These are phyloP conservation scores for Biancaea sappan DNA, from an alignment of 306 rosid species.

Conservation along the genomic window DNA sequence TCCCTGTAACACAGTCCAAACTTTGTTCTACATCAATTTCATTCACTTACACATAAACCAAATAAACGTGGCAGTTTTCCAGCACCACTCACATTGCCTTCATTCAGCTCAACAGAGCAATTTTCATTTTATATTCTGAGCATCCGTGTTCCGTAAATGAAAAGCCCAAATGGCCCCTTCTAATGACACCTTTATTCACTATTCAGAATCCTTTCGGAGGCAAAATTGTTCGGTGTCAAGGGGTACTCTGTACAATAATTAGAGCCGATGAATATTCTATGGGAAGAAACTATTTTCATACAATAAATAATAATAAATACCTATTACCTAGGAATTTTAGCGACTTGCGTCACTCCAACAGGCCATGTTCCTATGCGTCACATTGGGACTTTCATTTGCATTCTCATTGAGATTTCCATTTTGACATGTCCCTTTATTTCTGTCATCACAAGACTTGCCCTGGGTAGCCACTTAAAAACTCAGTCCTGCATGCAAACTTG, in stretches of 20 bases:
- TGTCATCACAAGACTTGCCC: conserved; percentile 6
- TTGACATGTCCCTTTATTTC: conserved; percentile 8
- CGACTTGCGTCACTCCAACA: conserved; percentile 37
- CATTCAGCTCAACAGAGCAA: neutral
- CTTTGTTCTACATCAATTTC: too few species aligned
- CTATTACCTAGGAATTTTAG: conserved; percentile 23
- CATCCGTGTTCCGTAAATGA: neutral
- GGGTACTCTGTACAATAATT: conserved; percentile 47
- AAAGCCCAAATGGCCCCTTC: conserved; percentile 6
- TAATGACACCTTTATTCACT: conserved; percentile 4
- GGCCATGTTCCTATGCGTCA: conserved; percentile 13
- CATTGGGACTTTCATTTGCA: conserved; percentile 21
- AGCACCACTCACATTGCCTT: neutral
- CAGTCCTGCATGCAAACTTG: conserved; percentile 32
- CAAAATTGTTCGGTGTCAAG: conserved; percentile 28
- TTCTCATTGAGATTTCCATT: neutral
- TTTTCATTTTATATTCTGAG: neutral
- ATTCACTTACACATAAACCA: too few species aligned
- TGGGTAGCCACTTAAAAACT: conserved; percentile 9
- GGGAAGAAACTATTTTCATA: conserved; percentile 17
- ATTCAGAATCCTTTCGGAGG: conserved; percentile 32
- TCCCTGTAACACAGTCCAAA: too few species aligned
- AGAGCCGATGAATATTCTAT: conserved; percentile 20
- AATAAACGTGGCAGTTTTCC: neutral
- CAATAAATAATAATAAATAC: conserved; percentile 25